Percentiles rank a stretch among this genome's conserved stretches.
Evolutionary conservation across 2,329 filamentous ascomycete genomes (phyloP).

Genomic region (Thielaviopsis musarum): DNA sequence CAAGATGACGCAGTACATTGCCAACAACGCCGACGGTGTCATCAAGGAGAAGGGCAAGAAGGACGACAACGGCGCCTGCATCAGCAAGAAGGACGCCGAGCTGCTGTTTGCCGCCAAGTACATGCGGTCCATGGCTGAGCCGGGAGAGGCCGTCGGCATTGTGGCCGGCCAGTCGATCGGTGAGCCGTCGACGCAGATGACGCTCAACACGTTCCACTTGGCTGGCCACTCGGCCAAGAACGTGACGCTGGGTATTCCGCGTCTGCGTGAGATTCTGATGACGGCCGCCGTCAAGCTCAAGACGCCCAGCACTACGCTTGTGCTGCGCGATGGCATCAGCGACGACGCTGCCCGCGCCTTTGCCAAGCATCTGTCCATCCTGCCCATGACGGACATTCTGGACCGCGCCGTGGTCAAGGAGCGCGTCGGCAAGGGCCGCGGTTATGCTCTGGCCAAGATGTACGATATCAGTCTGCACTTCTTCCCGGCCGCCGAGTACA

Average conservation of each 20-base stretch:
- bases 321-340: constrained; percentile 56
- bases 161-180: constrained; percentile 93
- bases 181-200: constrained; percentile 98
- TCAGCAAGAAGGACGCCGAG: constrained; percentile 60
- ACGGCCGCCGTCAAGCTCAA: constrained; percentile 80
- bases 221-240: constrained; percentile 97
- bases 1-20: constrained; percentile 58
- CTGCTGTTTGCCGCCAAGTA: constrained; percentile 84
- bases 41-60: constrained; percentile 24
- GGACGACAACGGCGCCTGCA: constrained; percentile 16
- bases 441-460: constrained; percentile 57
- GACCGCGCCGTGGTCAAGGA: constrained; percentile 71
- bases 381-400: constrained; percentile 69
- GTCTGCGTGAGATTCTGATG: constrained; percentile 95
- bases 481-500: constrained; percentile 74
- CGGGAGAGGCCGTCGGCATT: constrained; percentile 91
- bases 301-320: constrained; percentile 78
- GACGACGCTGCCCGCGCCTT: constrained; percentile 58
- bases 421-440: constrained; percentile 53
- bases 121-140: constrained; percentile 76
- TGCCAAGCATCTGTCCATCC: constrained; percentile 76
- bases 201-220: constrained; percentile 97
- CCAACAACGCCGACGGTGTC: constrained; percentile 52
- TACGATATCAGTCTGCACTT: constrained; percentile 72
- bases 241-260: constrained; percentile 95